Base-by-base conservation (phyloP, 129 eudicot species). In the Smallanthus sonchifolius region DNA sequence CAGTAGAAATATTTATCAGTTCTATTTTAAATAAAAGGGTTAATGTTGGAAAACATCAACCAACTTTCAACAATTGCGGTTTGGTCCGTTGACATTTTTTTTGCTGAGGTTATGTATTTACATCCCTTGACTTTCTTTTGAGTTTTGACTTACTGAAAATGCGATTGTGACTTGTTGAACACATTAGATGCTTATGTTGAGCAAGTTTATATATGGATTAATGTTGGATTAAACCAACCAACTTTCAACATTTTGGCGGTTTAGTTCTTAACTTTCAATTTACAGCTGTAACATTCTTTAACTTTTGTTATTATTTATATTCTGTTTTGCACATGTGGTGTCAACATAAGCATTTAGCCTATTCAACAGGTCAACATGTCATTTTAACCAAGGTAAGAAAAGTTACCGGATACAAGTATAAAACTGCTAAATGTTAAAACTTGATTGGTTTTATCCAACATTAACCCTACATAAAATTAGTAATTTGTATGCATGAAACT, bases 401-500 rank as follows among this genome's bases (percentile, higher is more conserved):
- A 13, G n/a, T 45, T 45, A 45, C n/a, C 4, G 16, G 51, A 45
- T 45, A 45, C 10, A 13, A 45, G 15, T 45, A 45, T 45, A 10
- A 42, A 42, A 42, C 45, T 42, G 51, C 51, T 45, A 45, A 45
- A 45, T 45, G 45, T 10, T 45, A 0, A 16, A 51, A n/a, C 9
- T 51, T 51, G 57, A 6, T 51, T 51, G 57, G 57, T 51, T 51
- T 51, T 51, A 51, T 14, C 54, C 54, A 4, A 48, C 60, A 54
- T 54, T 54, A 54, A 16, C 35, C 36, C 38, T 57, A 4, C 20
- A 2, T 32, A 32, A 32, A 35, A 34, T 16, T 52, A 40, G 28
- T 42, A 24, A 3, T 20, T 38, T 74, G 16, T 56, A 40, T 30
- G 73, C 65, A 42, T 67, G 74, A 75, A 32, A 70, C 61, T 44